These are phyloP conservation scores for Annulohypoxylon truncatum DNA, from an alignment of 2,329 filamentous ascomycete genomes.

Conservation along the genomic window DNA sequence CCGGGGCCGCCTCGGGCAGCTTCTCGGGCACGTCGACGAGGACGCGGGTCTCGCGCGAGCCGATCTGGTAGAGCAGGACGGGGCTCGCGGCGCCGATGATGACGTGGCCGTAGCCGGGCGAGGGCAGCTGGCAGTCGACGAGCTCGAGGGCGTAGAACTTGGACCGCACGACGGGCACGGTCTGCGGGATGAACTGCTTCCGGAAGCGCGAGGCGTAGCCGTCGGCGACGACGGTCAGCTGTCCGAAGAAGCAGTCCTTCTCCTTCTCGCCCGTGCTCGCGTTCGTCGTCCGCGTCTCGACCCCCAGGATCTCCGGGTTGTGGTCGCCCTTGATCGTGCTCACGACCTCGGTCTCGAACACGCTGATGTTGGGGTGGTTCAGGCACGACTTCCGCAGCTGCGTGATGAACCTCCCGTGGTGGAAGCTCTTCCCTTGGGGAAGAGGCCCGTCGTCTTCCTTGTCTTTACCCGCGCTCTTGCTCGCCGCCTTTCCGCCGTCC, in stretches of 20 bases:
- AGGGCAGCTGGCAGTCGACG: constrained; percentile 84
- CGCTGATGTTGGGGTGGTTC: constrained; percentile 82
- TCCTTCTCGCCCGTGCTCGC: constrained; percentile 66
- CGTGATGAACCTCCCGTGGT: constrained; percentile 93
- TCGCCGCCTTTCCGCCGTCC: constrained; percentile 36
- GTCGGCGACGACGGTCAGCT: constrained; percentile 89
- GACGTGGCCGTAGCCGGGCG: constrained; percentile 84
- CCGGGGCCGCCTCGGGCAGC: constrained; percentile 76
- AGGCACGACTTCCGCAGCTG: constrained; percentile 81
- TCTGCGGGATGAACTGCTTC: constrained; percentile 76
- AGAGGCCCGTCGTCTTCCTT: constrained; percentile 51
- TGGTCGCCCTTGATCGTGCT: constrained; percentile 77
- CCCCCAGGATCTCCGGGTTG: constrained; percentile 81
- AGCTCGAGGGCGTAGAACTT: constrained; percentile 96
- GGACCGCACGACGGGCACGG: constrained; percentile 75
- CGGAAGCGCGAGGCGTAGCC: constrained; percentile 94
- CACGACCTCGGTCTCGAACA: constrained; percentile 89
- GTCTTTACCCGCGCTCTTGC: constrained; percentile 47
- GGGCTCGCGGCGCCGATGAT: constrained; percentile 81
- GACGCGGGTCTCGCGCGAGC: constrained; percentile 90
- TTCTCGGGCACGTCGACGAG: constrained; percentile 88
- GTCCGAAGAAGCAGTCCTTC: constrained; percentile 84
- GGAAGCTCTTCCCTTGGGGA: constrained; percentile 84
- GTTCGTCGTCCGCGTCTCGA: constrained; percentile 76
- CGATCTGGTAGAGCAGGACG: constrained; percentile 95